phyloP scores from a whole-genome alignment of 2,329 filamentous ascomycete genomes.

The Cytospora paraplurivora region DNA sequence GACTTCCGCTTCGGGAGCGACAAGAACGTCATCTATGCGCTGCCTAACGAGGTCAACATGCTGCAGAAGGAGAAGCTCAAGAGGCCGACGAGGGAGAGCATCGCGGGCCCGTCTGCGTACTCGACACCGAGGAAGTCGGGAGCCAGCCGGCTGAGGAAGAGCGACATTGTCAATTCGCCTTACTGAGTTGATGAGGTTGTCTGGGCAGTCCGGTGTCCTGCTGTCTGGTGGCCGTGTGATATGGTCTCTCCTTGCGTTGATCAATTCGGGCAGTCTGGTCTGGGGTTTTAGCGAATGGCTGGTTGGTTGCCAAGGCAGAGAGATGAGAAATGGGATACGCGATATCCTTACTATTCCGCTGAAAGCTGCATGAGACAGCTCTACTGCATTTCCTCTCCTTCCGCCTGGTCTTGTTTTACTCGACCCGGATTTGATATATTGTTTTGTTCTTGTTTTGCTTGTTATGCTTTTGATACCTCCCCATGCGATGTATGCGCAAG shows the following conservation, averaged over 20 bases:
- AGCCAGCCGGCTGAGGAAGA: constrained; percentile 59
- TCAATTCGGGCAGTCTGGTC: too few species aligned
- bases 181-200: constrained; percentile 44
- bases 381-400: not conserved
- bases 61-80: constrained; percentile 83
- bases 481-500: constrained; percentile 18
- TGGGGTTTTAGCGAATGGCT: too few species aligned
- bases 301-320: too few species aligned
- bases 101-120: constrained; percentile 62
- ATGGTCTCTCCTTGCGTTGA: not conserved
- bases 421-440: not conserved
- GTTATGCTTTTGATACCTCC: constrained; percentile 24
- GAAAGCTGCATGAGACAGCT: too few species aligned
- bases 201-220: too few species aligned
- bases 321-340: too few species aligned
- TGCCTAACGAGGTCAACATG: constrained; percentile 98
- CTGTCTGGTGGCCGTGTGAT: not conserved
- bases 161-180: constrained; percentile 79
- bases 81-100: constrained; percentile 89
- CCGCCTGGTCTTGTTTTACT: not conserved
- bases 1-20: constrained; percentile 98
- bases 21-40: constrained; percentile 95
- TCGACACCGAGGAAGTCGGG: constrained; percentile 23
- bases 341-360: too few species aligned
- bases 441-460: constrained; percentile 1